Evolutionary conservation across 2,329 filamentous ascomycete genomes (phyloP), one percentile per base, ranked within the genome.

Genomic region (Trichoderma sp.): DNA sequence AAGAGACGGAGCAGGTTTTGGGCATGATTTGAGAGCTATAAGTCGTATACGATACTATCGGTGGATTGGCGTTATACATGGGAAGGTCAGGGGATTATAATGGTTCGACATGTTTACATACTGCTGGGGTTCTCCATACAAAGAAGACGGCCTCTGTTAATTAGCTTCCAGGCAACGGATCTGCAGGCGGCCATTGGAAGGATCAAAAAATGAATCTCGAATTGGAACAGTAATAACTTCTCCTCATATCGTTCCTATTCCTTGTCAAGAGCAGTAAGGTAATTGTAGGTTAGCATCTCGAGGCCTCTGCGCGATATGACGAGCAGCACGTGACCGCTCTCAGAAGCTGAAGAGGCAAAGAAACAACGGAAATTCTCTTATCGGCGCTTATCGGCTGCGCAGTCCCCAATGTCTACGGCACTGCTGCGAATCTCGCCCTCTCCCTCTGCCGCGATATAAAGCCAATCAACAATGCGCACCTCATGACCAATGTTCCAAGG

Each of bases 401-500:
- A 51, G 17, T 48, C 54, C 51, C 54, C 19, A 24, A 28, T 55
- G 30, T 30, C 6, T 30, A 30, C 21, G 7, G 28, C 2, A 19
- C 48, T 7, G 50, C 28, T 43, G 34, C 44, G 34, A 43, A 34
- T 47, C 58, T 62, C 43, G 47, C 44, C 10, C 34, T 54, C 44
- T 54, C n/a, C 24, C 3, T 6, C 44, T 57, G 51, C 55, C 51
- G n/a, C 14, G 58, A 39, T 50, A 34, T 57, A 44, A 63, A 43
- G 48, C 52, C 62, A 39, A 65, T 24, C 67, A 76, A 68, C 56
- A 39, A 81, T 81, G 79, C 68, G 65, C 71, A 70, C 64, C 65
- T 74, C 70, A 79, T 81, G 77, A 77, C 73, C 71, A 77, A 82
- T 82, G 80, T 79, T 75, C 74, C 74, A 79, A 74, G 78, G 79